Evolutionary conservation across 208 protist genomes (phyloP), one percentile per base, ranked within the genome.

Genomic region (Leishmania major): DNA sequence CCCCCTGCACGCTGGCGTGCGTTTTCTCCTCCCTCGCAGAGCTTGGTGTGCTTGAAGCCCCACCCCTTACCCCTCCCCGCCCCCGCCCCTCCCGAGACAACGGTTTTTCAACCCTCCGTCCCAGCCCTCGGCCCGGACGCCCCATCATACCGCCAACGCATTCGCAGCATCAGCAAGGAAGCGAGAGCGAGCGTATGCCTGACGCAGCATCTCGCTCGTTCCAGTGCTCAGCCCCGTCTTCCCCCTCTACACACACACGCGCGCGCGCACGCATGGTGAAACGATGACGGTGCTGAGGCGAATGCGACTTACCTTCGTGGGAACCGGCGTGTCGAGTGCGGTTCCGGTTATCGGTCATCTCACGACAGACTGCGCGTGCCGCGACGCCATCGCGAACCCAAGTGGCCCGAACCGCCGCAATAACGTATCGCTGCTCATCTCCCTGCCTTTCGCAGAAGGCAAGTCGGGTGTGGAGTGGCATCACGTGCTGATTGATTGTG

Each of bases 311-410:
- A 86, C 83, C 8, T 89, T 97, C 91, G 91, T 97, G 0, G 93
- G 93, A 0, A 92, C 91, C 0, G 95, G 95, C 57, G 93, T 92
- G n/a, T 96, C 93, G 19, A 93, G 89, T 49, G 95, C 84, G 17
- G 86, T 97, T 31, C 95, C 95, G 0, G 95, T 96, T 17, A 96
- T 96, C 87, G 95, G 95, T 4, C 93, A 97, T 77, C 60, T 95
- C 6, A 81, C 78, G n/a, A 77, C 78, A 11, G 69, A 70, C 78
- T 98, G 95, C 67, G 93, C 92, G 31, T 98, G 95, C 71, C 86
- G 80, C 1, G 92, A 95, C 47, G 95, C 95, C 25, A 85, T 96
- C 31, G 74, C n/a, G 0, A 75, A 95, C 55, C 86, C 91, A 0
- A 15, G 78, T 35, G 92, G 93, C 1, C 90, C 87, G 3, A 96